phyloP scores from a whole-genome alignment of 2,329 filamentous ascomycete genomes.

The Pleurostoma richardsiae region DNA sequence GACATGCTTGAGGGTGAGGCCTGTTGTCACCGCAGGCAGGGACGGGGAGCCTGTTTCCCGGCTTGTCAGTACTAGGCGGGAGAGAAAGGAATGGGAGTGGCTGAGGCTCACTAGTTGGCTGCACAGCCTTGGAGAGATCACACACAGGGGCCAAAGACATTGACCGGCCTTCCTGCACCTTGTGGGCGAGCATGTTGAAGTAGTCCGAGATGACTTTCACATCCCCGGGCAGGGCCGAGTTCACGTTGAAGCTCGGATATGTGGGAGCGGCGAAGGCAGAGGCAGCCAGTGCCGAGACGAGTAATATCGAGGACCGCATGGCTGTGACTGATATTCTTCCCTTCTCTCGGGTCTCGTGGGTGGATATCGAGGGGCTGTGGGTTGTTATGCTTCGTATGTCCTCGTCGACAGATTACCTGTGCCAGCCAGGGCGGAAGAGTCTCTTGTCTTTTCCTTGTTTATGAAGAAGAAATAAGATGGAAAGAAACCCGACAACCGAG shows the following conservation, averaged over 20 bases:
- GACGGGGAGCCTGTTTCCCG: conserved; percentile 18
- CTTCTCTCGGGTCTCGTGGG: background rate
- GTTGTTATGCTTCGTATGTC: too few relatives aligned
- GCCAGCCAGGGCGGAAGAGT: too few relatives aligned
- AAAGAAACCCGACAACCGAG: background rate
- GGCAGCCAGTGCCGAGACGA: conserved; percentile 40
- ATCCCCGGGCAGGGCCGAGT: conserved; percentile 31
- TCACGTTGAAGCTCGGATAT: conserved; percentile 38
- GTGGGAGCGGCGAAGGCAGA: conserved; percentile 38
- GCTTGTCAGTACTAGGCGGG: background rate
- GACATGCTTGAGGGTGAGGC: conserved; percentile 67
- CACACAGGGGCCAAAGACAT: conserved; percentile 40
- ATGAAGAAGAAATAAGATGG: background rate
- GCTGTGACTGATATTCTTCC: background rate
- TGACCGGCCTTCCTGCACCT: conserved; percentile 42
- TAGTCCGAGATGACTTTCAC: conserved; percentile 50
- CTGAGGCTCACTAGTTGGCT: conserved; percentile 40
- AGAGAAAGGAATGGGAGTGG: background rate
- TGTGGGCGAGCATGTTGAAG: conserved; percentile 54
- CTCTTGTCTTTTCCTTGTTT: too few relatives aligned
- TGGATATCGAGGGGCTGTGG: too few relatives aligned
- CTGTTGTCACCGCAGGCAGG: conserved; percentile 56
- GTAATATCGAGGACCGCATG: conserved; percentile 46
- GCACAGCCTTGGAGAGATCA: conserved; percentile 45
- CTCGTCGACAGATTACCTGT: too few relatives aligned